Evolutionary conservation across 2,329 filamentous ascomycete genomes (phyloP), one percentile per base, ranked within the genome.

Genomic region (Thelonectria olida): DNA sequence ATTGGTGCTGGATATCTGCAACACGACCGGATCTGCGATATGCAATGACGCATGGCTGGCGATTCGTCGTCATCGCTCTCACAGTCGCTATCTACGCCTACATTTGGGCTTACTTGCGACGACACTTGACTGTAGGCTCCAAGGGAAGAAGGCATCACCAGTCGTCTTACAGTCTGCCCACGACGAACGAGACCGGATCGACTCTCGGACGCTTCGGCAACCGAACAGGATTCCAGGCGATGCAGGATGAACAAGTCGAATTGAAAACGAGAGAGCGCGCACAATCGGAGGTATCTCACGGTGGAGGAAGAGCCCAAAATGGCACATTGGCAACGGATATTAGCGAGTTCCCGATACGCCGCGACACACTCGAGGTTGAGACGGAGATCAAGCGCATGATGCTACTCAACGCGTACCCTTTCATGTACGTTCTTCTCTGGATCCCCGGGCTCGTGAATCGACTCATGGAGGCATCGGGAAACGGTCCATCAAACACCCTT

Each of bases 1-100:
- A 82, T 58, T 83, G 81, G 80, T 82, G 81, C 67, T 83, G 81
- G 81, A 82, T 83, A 59, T 69, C 74, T 12, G 63, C 71, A 12
- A 64, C 72, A 2, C 69, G 75, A n/a, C 65, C 72, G 23, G 76
- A 75, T 12, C 71, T 81, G n/a, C 77, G 81, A 23, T 83, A 82
- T 58, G 75, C 70, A 2, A 71, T 83, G 49, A 79, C 78, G 0
- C 80, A 83, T 57, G 80, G 76, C 39, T 82, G 80, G 80, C 77
- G 81, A 6, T 75, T 82, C 50, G 72, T 74, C 15, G 78, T 82
- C 38, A 79, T 82, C 51, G 61, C 78, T 36, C 67, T 68, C 7
- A 80, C 78, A 1, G 73, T 81, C 17, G 67, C 60, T 34, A 79
- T 81, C 19, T 82, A 82, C 58, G 68, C 74, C 1, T 81, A 79